Evolutionary conservation across 371 early-diverging fungal genomes (phyloP), one percentile per base, ranked within the genome.

Genomic region (Rhizopus stolonifer): DNA sequence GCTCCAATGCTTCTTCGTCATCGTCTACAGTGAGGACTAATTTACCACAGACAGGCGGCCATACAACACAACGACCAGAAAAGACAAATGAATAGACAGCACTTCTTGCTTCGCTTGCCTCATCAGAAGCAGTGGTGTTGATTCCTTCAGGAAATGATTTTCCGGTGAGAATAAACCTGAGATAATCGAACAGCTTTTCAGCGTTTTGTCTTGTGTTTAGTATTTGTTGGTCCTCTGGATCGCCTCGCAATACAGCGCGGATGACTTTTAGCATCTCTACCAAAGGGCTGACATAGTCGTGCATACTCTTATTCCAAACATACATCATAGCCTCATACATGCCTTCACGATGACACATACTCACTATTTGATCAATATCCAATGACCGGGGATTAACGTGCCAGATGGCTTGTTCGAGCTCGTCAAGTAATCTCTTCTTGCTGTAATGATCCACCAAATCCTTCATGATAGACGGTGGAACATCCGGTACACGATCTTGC

Each of bases 11-110:
- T 19, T 65, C 64, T 33, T 83, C 79, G 7, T 76, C 79, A 17
- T 78, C 79, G 46, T 80, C 81, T 2, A 80, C 82, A 7, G 83
- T 86, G 43, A 84, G 43, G 17, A 83, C 67, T 25, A 82, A 60
- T 17, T 76, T 72, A 4, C 84, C 82, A 19, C 82, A 81, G 0
- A 72, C 67, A 6, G 82, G 83, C 0, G 89, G 91, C 91, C 89
- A 88, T 18, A 79, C 78, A 7, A 84, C 82, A 61, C 86, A 83
- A 13, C 80, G 69, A 6, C 86, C 85, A 0, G 90, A 89, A 50
- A 90, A 86, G 1, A 92, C 77, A 62, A 92, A 88, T 3, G 86
- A 86, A 58, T 86, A 92, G 0, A 90, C 75, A 6, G 88, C 84
- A 14, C 80, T 80, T 49, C 85, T 80, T 13, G 88, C 90, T 10